Evolutionary conservation across 495 filamentous ascomycete genomes (phyloP).

Genomic region (Neurospora tetrasperma): DNA sequence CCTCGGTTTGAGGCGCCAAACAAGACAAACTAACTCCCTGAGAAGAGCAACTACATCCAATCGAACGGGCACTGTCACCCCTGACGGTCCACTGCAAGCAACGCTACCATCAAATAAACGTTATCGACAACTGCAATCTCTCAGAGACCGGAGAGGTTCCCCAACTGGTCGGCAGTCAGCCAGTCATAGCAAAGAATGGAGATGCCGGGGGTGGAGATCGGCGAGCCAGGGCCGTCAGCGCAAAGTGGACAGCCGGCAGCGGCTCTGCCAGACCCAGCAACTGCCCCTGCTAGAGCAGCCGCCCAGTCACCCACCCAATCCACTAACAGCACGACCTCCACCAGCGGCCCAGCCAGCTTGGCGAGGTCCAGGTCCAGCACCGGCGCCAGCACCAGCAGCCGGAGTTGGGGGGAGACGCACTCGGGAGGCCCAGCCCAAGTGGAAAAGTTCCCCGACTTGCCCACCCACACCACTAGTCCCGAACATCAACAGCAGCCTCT

Average conservation of each 20-base stretch:
- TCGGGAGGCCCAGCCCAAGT: background rate
- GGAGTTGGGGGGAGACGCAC: background rate
- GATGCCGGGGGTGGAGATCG: conserved; percentile 14
- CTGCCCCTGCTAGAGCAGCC: conserved; percentile 1
- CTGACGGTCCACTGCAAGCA: background rate
- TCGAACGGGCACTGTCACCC: background rate
- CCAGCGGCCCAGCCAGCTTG: background rate
- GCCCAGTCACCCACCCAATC: background rate
- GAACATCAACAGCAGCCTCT: conserved; percentile 1
- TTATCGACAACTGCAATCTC: background rate
- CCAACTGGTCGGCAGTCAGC: conserved; percentile 4
- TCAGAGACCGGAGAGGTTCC: background rate
- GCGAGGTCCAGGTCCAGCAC: background rate
- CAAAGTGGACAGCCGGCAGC: conserved; percentile 8
- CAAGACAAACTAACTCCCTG: background rate
- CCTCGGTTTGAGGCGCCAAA: background rate
- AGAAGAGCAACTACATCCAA: background rate
- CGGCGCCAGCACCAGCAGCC: conserved; percentile 3
- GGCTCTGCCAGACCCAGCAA: conserved; percentile 3
- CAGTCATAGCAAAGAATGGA: background rate
- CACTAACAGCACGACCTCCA: background rate
- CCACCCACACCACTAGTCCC: conserved; percentile 10
- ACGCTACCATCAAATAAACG: background rate
- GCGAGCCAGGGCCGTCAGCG: conserved; percentile 11
- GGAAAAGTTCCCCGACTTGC: conserved; percentile 22